Conservation (phyloP, 176 grass and related monocot species). For the Oryza nivara region DNA sequence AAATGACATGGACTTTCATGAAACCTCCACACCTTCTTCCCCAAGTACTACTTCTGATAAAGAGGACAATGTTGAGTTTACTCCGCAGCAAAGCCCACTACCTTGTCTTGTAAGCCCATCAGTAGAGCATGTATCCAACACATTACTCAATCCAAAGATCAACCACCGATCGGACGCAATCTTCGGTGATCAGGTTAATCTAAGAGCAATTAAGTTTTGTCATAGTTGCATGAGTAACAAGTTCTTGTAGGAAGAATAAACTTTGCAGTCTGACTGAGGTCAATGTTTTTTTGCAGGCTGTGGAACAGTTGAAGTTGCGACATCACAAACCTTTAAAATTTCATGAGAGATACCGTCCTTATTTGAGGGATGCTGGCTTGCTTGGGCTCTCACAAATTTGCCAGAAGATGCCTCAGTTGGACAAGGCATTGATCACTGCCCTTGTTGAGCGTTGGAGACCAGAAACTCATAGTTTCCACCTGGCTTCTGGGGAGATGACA, state of each 20-base stretch:
- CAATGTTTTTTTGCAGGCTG: constrained; percentile 42
- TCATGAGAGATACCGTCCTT: constrained; percentile 62
- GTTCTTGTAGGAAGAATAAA: not conserved
- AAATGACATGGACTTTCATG: constrained; percentile 34
- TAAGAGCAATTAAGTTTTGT: constrained; percentile 7
- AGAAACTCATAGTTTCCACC: constrained; percentile 65
- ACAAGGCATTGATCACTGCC: constrained; percentile 68
- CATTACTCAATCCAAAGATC: constrained; percentile 61
- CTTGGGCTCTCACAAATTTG: constrained; percentile 65
- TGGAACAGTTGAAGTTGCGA: constrained; percentile 65
- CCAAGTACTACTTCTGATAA: constrained; percentile 54
- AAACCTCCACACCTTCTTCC: constrained; percentile 44
- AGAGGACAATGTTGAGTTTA: constrained; percentile 40
- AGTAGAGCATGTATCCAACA: constrained; percentile 32
- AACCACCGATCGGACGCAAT: constrained; percentile 62
- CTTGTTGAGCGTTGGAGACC: constrained; percentile 71
- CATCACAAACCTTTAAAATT: constrained; percentile 69
- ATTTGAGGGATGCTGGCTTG: constrained; percentile 57
- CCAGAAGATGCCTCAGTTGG: constrained; percentile 63
- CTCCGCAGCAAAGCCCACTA: constrained; percentile 4
- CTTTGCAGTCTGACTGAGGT: not conserved
- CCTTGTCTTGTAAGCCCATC: constrained; percentile 33
- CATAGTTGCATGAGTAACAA: constrained; percentile 26
- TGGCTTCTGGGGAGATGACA: constrained; percentile 60
- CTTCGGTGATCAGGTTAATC: constrained; percentile 60